Percentiles rank a stretch among this genome's conserved stretches.
Conservation (phyloP, 73 alveolate genomes). For the Halteria grandinella region DNA sequence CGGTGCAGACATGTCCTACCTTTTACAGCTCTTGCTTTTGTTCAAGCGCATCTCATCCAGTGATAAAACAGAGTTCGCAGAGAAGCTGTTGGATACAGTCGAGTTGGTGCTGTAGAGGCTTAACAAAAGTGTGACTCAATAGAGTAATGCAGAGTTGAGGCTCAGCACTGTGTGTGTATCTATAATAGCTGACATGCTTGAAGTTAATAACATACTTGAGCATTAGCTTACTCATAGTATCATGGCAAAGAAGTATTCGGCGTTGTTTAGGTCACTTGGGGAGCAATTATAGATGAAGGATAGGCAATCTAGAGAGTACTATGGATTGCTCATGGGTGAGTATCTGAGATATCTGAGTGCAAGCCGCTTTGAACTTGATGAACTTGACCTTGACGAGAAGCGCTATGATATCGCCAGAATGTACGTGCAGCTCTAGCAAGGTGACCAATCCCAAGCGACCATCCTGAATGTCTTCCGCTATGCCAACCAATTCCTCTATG, state of each 20-base stretch:
- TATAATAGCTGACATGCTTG: conserved; percentile 21
- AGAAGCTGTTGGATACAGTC: conserved; percentile 6
- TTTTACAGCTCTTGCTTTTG: not conserved
- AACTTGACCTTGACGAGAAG: conserved; percentile 15
- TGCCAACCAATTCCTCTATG: not conserved
- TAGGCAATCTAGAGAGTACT: conserved; percentile 2
- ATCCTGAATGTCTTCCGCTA: not conserved
- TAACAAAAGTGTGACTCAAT: not conserved
- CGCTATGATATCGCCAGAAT: not conserved
- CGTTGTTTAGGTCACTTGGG: conserved; percentile 15
- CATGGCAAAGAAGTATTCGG: conserved; percentile 12
- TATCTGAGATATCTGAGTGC: conserved; percentile 19
- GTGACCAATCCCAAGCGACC: not conserved
- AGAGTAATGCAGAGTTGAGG: not conserved
- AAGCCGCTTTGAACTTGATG: conserved; percentile 12
- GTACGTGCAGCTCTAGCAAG: conserved; percentile 3
- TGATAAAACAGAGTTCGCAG: conserved; percentile 20
- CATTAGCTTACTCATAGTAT: conserved; percentile 12
- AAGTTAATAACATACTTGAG: conserved; percentile 12
- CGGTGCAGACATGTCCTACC: not conserved
- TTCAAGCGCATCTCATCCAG: not conserved
- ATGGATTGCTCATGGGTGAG: not conserved
- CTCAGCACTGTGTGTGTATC: conserved; percentile 10
- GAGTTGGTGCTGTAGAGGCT: conserved; percentile 2
- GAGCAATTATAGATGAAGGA: not conserved